Evolutionary conservation across 2,329 filamentous ascomycete genomes (phyloP).

Genomic region (Sphaerulina vaccinii): DNA sequence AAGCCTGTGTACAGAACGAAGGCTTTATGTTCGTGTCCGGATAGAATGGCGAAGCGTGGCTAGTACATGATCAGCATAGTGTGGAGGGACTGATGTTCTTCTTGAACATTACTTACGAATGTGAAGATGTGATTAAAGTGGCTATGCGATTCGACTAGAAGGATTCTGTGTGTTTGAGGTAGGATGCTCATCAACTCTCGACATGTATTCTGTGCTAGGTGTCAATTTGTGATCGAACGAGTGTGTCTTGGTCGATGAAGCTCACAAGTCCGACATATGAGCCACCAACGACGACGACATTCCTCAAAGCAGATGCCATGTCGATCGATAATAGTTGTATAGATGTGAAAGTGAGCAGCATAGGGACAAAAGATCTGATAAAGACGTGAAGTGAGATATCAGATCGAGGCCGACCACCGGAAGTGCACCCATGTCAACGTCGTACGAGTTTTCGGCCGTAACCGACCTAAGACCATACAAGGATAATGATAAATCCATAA

Average conservation of each 20-base stretch:
- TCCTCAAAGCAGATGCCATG: slow-evolving; percentile 16
- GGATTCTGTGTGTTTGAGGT: slow-evolving; percentile 19
- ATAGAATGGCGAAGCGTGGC: slow-evolving; percentile 26
- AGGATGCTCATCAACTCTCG: slow-evolving; percentile 23
- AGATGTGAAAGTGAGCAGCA: neutral
- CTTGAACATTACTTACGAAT: slow-evolving; percentile 15
- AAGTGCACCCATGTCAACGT: too few species aligned
- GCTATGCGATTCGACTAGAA: slow-evolving; percentile 25
- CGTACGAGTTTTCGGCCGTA: too few species aligned
- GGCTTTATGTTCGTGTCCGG: slow-evolving; percentile 26
- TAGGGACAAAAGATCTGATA: neutral
- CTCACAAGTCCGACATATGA: slow-evolving; percentile 26
- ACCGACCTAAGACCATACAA: too few species aligned
- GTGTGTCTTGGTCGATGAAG: neutral
- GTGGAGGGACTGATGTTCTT: neutral
- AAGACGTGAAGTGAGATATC: neutral
- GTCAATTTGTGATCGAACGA: too few species aligned
- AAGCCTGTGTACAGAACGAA: slow-evolving; percentile 25
- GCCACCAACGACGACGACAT: slow-evolving; percentile 26
- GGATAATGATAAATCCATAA: too few species aligned
- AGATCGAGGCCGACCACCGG: too few species aligned
- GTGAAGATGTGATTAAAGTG: slow-evolving; percentile 29
- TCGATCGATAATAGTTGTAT: neutral
- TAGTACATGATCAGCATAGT: slow-evolving; percentile 1
- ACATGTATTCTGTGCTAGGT: slow-evolving; percentile 19